These are phyloP conservation scores for Alternaria gansuensis DNA, from an alignment of 2,329 filamentous ascomycete species.

Conservation along the genomic window DNA sequence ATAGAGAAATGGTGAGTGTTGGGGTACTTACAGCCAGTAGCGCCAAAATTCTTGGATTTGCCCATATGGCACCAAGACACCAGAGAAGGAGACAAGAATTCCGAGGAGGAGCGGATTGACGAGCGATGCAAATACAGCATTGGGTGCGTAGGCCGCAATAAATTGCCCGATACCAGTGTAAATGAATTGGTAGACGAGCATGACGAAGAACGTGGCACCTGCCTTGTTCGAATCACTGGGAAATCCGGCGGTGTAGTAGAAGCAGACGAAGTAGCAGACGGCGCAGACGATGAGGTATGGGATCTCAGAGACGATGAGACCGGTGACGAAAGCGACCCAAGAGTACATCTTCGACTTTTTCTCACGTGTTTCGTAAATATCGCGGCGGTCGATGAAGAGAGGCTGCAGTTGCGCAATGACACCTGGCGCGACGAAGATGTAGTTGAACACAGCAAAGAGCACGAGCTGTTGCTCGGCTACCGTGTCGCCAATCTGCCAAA, in stretches of 20 bases:
- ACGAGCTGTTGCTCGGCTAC: slow-evolving; percentile 54
- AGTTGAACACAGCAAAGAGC: slow-evolving; percentile 61
- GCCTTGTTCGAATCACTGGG: slow-evolving; percentile 59
- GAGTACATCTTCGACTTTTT: slow-evolving; percentile 74
- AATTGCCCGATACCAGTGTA: slow-evolving; percentile 66
- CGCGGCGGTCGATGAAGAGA: slow-evolving; percentile 56
- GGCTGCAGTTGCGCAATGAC: slow-evolving; percentile 55
- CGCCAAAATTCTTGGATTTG: slow-evolving; percentile 75
- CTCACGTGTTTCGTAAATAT: slow-evolving; percentile 67
- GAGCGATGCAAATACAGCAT: slow-evolving; percentile 65
- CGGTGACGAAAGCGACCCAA: slow-evolving; percentile 75
- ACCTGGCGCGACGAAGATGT: slow-evolving; percentile 55
- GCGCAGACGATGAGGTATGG: slow-evolving; percentile 70
- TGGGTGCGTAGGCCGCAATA: slow-evolving; percentile 57
- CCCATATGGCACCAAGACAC: slow-evolving; percentile 70
- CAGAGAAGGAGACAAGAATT: slow-evolving; percentile 40
- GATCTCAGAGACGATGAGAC: slow-evolving; percentile 74
- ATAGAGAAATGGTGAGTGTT: not conserved
- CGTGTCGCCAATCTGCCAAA: slow-evolving; percentile 38
- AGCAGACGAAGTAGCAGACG: slow-evolving; percentile 69
- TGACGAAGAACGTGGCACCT: slow-evolving; percentile 57
- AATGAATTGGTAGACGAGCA: slow-evolving; percentile 73
- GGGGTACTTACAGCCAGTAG: slow-evolving; percentile 46
- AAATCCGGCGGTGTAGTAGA: slow-evolving; percentile 66
- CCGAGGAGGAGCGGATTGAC: slow-evolving; percentile 38